Evolutionary conservation across 306 rosid species (phyloP), one percentile per base, ranked within the genome.

Genomic region (Lupinus albus): DNA sequence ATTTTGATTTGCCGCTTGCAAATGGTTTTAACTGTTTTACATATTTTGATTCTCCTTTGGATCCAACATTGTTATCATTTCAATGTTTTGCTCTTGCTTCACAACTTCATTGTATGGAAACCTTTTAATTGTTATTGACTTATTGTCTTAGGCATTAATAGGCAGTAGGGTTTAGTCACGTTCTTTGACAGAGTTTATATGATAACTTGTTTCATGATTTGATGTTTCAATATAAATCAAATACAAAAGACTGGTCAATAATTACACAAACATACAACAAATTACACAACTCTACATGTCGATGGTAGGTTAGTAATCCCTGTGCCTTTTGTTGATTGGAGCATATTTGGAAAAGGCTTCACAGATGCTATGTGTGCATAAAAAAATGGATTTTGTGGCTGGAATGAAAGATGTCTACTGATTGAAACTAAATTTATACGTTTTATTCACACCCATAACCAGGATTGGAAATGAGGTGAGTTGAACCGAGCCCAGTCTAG

Each of bases 11-110:
- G 45, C 33, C 11, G 61, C 63, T 45, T 32, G 45, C 30, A 11
- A 17, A 51, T 82, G 20, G 62, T 50, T 73, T 77, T 73, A 32
- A 10, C 63, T 71, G 45, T 60, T 12, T 66, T 12, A 32, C 71
- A 16, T 51, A 32, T 36, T 13, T 51, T 30, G 20, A 48, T 61
- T 51, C 11, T 67, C 30, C 25, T 61, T 46, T 41, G 61, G 35
- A 38, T 53, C 30, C 38, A 30, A 55, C 14, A n/a, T 55, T 45
- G 4, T 51, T 52, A 20, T 61, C 41, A 18, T 44, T 58, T 65
- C 41, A 66, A 50, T 70, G 52, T 70, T 11, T 50, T 48, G 28
- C 28, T 70, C 33, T 73, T 60, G 30, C 72, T 45, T 13, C 18
- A 32, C 16, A 64, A 18, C 21, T 49, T 12, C 30, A 25, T 20